Conservation (phyloP, 2,329 filamentous ascomycete species). For the Penicillium concentricum region DNA sequence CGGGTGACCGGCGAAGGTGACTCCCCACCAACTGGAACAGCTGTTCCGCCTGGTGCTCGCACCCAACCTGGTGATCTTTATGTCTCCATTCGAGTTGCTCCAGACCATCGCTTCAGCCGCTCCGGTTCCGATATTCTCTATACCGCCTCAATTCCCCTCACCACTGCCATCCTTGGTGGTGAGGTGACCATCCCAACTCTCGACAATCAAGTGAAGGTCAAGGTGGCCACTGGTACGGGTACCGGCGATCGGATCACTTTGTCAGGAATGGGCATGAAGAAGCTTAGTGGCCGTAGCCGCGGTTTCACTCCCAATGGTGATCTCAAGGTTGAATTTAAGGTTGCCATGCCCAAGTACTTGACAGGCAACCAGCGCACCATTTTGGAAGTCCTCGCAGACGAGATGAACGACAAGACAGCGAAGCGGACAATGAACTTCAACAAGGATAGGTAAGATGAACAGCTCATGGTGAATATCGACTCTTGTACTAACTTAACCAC, state of each 20-base stretch:
- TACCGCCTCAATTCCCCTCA: conserved; percentile 86
- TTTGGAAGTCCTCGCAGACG: conserved; percentile 92
- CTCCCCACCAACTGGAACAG: conserved; percentile 72
- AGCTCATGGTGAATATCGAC: neutral
- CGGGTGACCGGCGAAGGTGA: conserved; percentile 84
- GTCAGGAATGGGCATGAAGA: conserved; percentile 90
- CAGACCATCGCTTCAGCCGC: conserved; percentile 85
- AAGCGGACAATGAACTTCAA: conserved; percentile 86
- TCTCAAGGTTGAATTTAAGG: conserved; percentile 89
- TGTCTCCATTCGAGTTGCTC: conserved; percentile 83
- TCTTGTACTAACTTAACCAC: neutral
- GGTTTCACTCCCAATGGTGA: conserved; percentile 66
- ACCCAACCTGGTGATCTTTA: conserved; percentile 84
- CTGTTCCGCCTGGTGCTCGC: conserved; percentile 61
- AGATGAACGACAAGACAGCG: conserved; percentile 89
- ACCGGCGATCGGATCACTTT: conserved; percentile 91
- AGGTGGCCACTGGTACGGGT: conserved; percentile 84
- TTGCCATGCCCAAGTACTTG: conserved; percentile 92
- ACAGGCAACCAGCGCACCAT: conserved; percentile 88
- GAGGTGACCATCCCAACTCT: conserved; percentile 87
- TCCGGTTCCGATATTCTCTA: conserved; percentile 88
- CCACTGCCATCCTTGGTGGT: conserved; percentile 87
- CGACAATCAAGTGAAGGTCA: conserved; percentile 85
- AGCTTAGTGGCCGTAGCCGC: conserved; percentile 63
- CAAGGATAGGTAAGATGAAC: conserved; percentile 52